Evolutionary conservation across 2,329 filamentous ascomycete genomes (phyloP), one percentile per base, ranked within the genome.

Genomic region (Fusarium tupiense): DNA sequence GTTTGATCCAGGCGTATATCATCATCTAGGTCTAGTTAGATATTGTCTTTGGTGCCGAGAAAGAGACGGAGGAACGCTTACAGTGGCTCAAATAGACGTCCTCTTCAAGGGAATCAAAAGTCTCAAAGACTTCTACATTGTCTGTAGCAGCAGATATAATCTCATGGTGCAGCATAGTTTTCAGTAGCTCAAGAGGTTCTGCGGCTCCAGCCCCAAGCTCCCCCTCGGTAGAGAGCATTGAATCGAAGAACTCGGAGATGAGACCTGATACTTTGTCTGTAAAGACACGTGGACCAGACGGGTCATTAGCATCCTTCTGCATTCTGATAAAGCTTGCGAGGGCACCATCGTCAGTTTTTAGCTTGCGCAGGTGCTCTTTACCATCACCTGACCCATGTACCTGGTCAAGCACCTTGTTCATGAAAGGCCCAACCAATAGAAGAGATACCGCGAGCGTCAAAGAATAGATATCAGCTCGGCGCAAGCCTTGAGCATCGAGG

Each of bases 41-140:
- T 12, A 8, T 3, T 6, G 7, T 29, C 26, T 49, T 22, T 49
- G 1, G 0, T 22, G 4, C 6, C 10, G 3, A 49, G 0, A 6
- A 4, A 4, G 46, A 49, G 13, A 22, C 17, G 0, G 6, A 6
- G 4, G 20, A 16, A 9, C 3, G 6, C 46, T 31, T 29, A 49
- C 46, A 16, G 7, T 22, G 26, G 14, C 20, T 49, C 1, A 22
- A 29, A 49, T 4, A 29, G 6, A 22, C 46, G 1, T 49, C 26
- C 7, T 49, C 26, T 22, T 49, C 46, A 31, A 49, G 46, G 1
- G 0, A 3, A 22, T 31, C 46, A 11, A 49, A 2, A 8, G 46
- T 22, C 19, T 49, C 26, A 22, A 20, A 29, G 11, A 14, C 24
- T 26, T 13, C 8, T 13, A 20, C 5, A 6, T 46, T 20, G 8